These are phyloP conservation scores for Saccharomyces hybrid DNA, from an alignment of 1,139 yeast species.

Conservation along the genomic window DNA sequence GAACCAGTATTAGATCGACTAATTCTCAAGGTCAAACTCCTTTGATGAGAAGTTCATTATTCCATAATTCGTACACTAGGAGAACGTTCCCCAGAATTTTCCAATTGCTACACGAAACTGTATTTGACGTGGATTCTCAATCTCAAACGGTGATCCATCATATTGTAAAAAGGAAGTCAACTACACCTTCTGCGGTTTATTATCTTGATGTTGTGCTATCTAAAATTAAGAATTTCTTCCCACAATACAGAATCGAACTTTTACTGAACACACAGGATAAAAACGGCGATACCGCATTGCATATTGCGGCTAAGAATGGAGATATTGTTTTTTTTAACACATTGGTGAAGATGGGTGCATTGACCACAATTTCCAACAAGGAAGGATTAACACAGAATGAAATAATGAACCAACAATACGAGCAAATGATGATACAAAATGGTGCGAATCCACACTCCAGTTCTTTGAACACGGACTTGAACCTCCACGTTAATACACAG, in stretches of 20 bases:
- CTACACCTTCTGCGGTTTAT: slow-evolving; percentile 70
- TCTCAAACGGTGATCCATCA: slow-evolving; percentile 78
- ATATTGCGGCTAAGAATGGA: slow-evolving; percentile 67
- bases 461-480: background rate
- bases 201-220: slow-evolving; percentile 73
- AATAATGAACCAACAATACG: slow-evolving; percentile 33
- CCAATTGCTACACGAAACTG: slow-evolving; percentile 57
- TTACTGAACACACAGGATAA: slow-evolving; percentile 72
- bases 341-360: slow-evolving; percentile 64
- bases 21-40: slow-evolving; percentile 81
- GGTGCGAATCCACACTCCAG: background rate
- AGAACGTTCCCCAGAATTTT: slow-evolving; percentile 71
- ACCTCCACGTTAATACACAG: background rate
- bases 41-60: slow-evolving; percentile 70
- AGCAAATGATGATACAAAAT: slow-evolving; percentile 9
- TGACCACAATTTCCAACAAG: slow-evolving; percentile 62
- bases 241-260: slow-evolving; percentile 42
- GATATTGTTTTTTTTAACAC: slow-evolving; percentile 71
- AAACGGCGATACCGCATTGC: slow-evolving; percentile 84
- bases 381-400: slow-evolving; percentile 72
- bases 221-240: slow-evolving; percentile 55
- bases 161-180: slow-evolving; percentile 57
- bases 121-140: slow-evolving; percentile 55
- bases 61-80: slow-evolving; percentile 79
- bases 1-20: slow-evolving; percentile 70